Percentiles rank a stretch among this genome's conserved stretches.
These are phyloP conservation scores for Fraxinus cuspidata DNA, from an alignment of 257 asterid species.

Conservation along the genomic window DNA sequence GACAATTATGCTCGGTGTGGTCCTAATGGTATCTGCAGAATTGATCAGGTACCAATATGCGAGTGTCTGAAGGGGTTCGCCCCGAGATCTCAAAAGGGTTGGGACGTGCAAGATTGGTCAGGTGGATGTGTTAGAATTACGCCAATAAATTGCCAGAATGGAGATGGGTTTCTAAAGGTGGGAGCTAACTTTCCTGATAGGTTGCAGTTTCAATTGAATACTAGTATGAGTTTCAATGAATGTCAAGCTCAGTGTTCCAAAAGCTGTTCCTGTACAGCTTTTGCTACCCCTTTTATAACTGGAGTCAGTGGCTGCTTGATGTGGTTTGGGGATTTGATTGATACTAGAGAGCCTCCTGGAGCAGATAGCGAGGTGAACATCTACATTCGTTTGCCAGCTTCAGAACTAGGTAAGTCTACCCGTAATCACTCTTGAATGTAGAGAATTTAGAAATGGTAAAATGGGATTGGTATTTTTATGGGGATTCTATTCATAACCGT, in stretches of 20 bases:
- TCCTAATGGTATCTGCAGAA: constrained; percentile 29
- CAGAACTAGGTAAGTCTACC: constrained; percentile 33
- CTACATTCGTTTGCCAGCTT: constrained; percentile 21
- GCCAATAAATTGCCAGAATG: neutral
- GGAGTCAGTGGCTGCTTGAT: constrained; percentile 30
- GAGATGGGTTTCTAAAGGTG: neutral
- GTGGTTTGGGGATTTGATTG: constrained; percentile 30
- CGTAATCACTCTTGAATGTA: neutral
- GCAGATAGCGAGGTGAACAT: constrained; percentile 18
- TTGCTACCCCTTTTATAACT: neutral
- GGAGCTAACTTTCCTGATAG: neutral
- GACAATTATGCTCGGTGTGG: constrained; percentile 36
- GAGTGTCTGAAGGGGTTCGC: constrained; percentile 34
- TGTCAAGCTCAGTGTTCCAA: neutral
- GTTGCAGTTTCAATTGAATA: neutral
- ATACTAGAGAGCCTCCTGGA: constrained; percentile 15
- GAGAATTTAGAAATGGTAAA: too few species aligned
- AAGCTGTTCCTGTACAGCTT: neutral
- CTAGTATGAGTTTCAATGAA: neutral
- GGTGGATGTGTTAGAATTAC: constrained; percentile 30
- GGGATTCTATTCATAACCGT: too few species aligned
- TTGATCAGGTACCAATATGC: constrained; percentile 14
- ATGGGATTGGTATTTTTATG: too few species aligned
- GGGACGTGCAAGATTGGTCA: constrained; percentile 38
- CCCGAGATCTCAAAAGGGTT: constrained; percentile 13